A percentile compares a stretch with the other conserved stretches of the same genome.
phyloP scores from a whole-genome alignment of 306 rosid species.

The Rosa persica region DNA sequence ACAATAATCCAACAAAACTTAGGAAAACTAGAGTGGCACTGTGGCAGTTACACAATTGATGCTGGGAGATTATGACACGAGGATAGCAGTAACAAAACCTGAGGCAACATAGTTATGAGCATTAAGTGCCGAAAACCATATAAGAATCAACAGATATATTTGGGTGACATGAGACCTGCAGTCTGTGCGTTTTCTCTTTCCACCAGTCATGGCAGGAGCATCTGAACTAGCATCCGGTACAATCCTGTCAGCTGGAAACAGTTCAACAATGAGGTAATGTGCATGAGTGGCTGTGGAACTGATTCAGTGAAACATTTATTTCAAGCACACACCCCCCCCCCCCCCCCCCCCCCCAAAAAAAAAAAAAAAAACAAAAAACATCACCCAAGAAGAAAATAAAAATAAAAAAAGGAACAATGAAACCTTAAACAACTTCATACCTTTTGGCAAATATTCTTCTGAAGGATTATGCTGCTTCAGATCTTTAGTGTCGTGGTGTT shows the following conservation, averaged over 20 bases:
- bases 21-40: neutral
- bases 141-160: slow-evolving; percentile 19
- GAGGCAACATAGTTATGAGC: slow-evolving; percentile 21
- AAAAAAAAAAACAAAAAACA: too few relatives aligned
- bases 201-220: slow-evolving; percentile 39
- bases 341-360: too few relatives aligned
- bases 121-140: slow-evolving; percentile 25
- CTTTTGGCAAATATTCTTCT: slow-evolving; percentile 34
- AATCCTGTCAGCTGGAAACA: slow-evolving; percentile 55
- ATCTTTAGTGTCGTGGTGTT: slow-evolving; percentile 46
- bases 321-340: slow-evolving; percentile 22
- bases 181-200: slow-evolving; percentile 66
- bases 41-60: slow-evolving; percentile 6
- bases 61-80: slow-evolving; percentile 15
- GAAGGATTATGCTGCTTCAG: slow-evolving; percentile 34
- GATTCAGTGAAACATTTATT: slow-evolving; percentile 7
- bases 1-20: neutral
- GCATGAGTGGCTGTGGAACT: slow-evolving; percentile 3
- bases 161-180: slow-evolving; percentile 55
- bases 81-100: slow-evolving; percentile 19
- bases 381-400: slow-evolving; percentile 2
- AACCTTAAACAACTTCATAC: slow-evolving; percentile 39
- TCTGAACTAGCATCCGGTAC: slow-evolving; percentile 42
- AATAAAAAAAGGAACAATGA: neutral
- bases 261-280: slow-evolving; percentile 33